Percentiles rank a stretch among this genome's conserved stretches.
Conservation (phyloP, 1,284 basidiomycete species). For the Kalmanozyma brasiliensis region DNA sequence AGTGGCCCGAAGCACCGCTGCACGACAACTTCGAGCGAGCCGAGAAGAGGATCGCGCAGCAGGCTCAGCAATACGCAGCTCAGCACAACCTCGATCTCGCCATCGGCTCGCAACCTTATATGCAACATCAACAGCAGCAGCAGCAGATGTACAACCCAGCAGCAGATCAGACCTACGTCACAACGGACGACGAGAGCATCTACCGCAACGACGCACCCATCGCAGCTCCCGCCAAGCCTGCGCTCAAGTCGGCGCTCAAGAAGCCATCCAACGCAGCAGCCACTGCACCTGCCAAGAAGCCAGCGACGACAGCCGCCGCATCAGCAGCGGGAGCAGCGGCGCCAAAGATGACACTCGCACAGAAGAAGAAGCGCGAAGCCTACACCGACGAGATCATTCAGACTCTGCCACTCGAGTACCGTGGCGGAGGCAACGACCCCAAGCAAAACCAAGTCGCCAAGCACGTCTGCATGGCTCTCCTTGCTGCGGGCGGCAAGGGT, state of each 20-base stretch:
- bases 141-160: constrained; percentile 27
- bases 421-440: constrained; percentile 78
- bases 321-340: constrained; percentile 68
- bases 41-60: constrained; percentile 48
- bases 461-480: constrained; percentile 59
- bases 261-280: constrained; percentile 24
- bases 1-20: constrained; percentile 78
- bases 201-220: constrained; percentile 31
- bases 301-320: constrained; percentile 9
- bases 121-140: constrained; percentile 14
- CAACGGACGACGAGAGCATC: constrained; percentile 57
- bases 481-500: constrained; percentile 54
- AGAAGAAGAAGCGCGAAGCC: constrained; percentile 75
- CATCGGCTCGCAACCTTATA: constrained; percentile 11
- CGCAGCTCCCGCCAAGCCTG: constrained; percentile 21
- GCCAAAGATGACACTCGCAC: constrained; percentile 78
- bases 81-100: constrained; percentile 35
- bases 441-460: constrained; percentile 58
- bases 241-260: constrained; percentile 46
- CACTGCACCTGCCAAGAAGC: constrained; percentile 20
- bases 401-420: constrained; percentile 86
- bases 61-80: constrained; percentile 45
- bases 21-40: constrained; percentile 60
- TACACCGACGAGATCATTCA: constrained; percentile 74
- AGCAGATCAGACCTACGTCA: constrained; percentile 63